Percentiles rank a stretch among this genome's conserved stretches.
phyloP scores from a whole-genome alignment of 106 monocot species.

The Acanthochlamys bracteata region DNA sequence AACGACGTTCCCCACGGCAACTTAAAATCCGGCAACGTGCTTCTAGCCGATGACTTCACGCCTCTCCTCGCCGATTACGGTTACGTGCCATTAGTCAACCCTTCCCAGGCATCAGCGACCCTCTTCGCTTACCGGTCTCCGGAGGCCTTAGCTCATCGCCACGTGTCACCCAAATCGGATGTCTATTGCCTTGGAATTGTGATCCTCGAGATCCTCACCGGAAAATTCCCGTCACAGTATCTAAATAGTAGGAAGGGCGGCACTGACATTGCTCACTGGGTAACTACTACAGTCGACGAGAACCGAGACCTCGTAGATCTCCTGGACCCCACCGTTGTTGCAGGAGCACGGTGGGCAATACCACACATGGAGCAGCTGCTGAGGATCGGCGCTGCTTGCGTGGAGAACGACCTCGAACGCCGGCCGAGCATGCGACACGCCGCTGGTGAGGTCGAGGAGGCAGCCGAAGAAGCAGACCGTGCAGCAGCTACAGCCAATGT shows the following conservation, averaged over 20 bases:
- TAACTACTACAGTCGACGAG: slow-evolving; percentile 22
- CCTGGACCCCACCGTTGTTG: slow-evolving; percentile 34
- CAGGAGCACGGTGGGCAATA: slow-evolving; percentile 9
- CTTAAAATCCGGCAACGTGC: slow-evolving; percentile 79
- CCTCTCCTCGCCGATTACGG: slow-evolving; percentile 80
- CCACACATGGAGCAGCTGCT: slow-evolving; percentile 40
- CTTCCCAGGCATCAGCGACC: slow-evolving; percentile 19
- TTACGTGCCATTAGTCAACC: slow-evolving; percentile 44
- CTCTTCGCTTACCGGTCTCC: slow-evolving; percentile 62
- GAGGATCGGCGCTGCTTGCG: slow-evolving; percentile 26
- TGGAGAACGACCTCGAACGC: slow-evolving; percentile 27
- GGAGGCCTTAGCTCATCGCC: slow-evolving; percentile 33
- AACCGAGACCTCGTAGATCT: slow-evolving; percentile 34
- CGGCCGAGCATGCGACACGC: slow-evolving; percentile 36
- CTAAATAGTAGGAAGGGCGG: slow-evolving; percentile 45
- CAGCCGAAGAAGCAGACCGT: slow-evolving; percentile 7
- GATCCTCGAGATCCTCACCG: slow-evolving; percentile 78
- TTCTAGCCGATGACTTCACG: slow-evolving; percentile 47
- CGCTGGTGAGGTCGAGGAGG: slow-evolving; percentile 26
- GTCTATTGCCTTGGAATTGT: slow-evolving; percentile 85
- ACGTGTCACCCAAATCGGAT: slow-evolving; percentile 50
- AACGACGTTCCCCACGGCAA: slow-evolving; percentile 60
- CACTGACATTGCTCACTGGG: slow-evolving; percentile 52
- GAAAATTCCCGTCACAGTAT: slow-evolving; percentile 77
- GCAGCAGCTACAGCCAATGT: neutral